These are phyloP conservation scores for Serendipita vermifera DNA, from an alignment of 768 basidiomycete genomes.

Conservation along the genomic window DNA sequence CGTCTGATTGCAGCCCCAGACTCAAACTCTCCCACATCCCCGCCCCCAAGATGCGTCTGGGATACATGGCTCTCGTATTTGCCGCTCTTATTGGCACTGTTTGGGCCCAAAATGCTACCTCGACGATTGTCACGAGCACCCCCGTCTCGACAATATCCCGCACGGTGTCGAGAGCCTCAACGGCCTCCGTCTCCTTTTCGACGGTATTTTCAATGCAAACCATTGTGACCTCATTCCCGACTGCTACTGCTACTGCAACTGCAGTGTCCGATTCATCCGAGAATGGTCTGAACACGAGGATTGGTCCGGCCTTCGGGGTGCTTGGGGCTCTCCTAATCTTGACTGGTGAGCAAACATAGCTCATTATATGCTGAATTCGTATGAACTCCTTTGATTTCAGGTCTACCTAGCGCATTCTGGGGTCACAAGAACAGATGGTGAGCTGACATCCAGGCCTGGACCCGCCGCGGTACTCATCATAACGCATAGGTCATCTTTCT, in stretches of 20 bases:
- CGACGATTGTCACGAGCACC: slow-evolving; percentile 7
- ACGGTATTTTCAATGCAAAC: slow-evolving; percentile 29
- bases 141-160: slow-evolving; percentile 12
- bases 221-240: slow-evolving; percentile 32
- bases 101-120: slow-evolving; percentile 1
- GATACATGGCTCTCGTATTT: too few species aligned
- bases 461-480: slow-evolving; percentile 13
- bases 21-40: too few species aligned
- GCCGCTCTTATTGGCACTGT: too few species aligned
- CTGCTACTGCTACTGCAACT: slow-evolving; percentile 28
- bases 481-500: slow-evolving; percentile 69
- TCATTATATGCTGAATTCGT: too few species aligned
- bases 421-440: slow-evolving; percentile 95
- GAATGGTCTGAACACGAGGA: slow-evolving; percentile 41
- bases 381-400: too few species aligned
- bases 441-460: slow-evolving; percentile 19
- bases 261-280: slow-evolving; percentile 25
- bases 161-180: slow-evolving; percentile 15
- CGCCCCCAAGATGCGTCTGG: too few species aligned
- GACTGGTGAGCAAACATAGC: slow-evolving; percentile 26
- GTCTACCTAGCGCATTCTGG: slow-evolving; percentile 78
- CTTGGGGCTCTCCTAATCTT: slow-evolving; percentile 79
- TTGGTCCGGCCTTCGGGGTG: slow-evolving; percentile 83
- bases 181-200: slow-evolving; percentile 22
- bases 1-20: too few species aligned